A percentile compares a stretch with the other conserved stretches of the same genome.
Evolutionary conservation across 2,329 filamentous ascomycete species (phyloP).

Genomic region (Lecanosticta acicola): DNA sequence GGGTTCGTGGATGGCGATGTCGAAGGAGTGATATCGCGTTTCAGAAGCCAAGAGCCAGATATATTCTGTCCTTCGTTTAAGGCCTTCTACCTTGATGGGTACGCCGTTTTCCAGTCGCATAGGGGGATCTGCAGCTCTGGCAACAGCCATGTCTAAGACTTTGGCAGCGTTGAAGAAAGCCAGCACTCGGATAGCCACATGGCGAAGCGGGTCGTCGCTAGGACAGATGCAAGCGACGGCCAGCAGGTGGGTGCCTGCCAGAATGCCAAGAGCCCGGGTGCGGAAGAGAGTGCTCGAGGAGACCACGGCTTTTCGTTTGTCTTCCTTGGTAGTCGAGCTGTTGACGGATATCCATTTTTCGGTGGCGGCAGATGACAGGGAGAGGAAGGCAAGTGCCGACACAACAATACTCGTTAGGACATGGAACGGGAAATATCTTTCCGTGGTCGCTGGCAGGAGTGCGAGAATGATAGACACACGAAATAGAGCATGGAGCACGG

Average conservation of each 20-base stretch:
- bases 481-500: neutral
- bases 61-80: constrained; percentile 6
- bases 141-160: constrained; percentile 14
- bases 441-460: neutral
- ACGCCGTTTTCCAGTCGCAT: constrained; percentile 2
- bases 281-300: neutral
- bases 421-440: neutral
- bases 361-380: constrained; percentile 1
- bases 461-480: neutral
- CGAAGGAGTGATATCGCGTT: constrained; percentile 21
- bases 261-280: constrained; percentile 1
- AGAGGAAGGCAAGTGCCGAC: neutral
- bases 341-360: neutral
- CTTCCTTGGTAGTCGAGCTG: neutral
- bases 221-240: neutral
- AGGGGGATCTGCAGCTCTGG: constrained; percentile 11
- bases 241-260: neutral
- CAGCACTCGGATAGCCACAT: constrained; percentile 8
- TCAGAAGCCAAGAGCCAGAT: constrained; percentile 14
- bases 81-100: neutral
- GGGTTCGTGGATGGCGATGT: constrained; percentile 14
- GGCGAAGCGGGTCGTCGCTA: neutral
- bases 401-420: neutral
- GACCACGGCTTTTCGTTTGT: neutral
- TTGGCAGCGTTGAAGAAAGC: constrained; percentile 22